Evolutionary conservation across 352 stramenopile species (phyloP), one percentile per base, ranked within the genome.

Genomic region (Paralagenidium karlingii): DNA sequence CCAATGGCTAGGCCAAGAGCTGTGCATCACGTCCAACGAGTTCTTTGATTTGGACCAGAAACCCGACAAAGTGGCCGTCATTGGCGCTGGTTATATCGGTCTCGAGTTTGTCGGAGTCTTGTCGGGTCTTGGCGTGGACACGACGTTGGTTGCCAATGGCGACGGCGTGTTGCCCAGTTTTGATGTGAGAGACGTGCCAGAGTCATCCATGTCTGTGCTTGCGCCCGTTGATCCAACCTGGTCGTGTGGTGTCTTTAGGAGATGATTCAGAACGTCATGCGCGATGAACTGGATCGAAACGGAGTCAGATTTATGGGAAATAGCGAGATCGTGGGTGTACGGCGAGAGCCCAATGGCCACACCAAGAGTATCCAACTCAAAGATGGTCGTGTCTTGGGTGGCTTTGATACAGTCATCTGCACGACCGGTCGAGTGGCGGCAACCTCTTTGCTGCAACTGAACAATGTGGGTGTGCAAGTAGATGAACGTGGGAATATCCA

Each of bases 61-160:
- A 48, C 96, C 96, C 2, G 69, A 85, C 34, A 94, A 93, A 43
- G 90, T 95, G 13, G 89, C 96, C 1, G 90, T 99, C 8, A 74
- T 99, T 8, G 96, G 96, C 32, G 95, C 88, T 5, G 96, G 96
- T 13, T 99, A 99, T 68, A 99, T 99, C 60, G 95, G 90, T 18
- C 88, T 98, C 3, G 95, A 99, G 68, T 58, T 99, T 12, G 95
- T 93, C 4, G 89, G 94, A 25, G 86, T 99, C 15, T 75, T 99
- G 15, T 82, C 96, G 39, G 71, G 58, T 15, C 56, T 99, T 3
- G 91, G 92, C 8, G 78, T 68, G 0, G 80, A 98, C 33, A 94
- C 90, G 19, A 86, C 68, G 5, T 57, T 96, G 27, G 87, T 96
- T 40, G 93, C 80, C 45, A 76, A 87, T 26, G 63, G 76, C 13